Evolutionary conservation across 2,329 filamentous ascomycete species (phyloP).

Genomic region (Cephalotrichum gorgonifer): DNA sequence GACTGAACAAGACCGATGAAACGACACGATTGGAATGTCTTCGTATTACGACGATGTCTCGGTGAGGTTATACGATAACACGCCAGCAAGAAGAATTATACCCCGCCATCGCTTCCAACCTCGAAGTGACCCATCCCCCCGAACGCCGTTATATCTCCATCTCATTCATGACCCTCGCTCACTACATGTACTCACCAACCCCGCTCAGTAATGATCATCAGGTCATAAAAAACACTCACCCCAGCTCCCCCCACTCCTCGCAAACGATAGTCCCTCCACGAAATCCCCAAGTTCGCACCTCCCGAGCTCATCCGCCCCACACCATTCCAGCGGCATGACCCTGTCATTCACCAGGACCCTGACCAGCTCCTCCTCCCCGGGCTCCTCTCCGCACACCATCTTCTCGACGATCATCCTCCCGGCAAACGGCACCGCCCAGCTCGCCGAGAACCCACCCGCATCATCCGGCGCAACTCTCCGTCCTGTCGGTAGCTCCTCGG

Average conservation of each 20-base stretch:
- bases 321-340: slow-evolving; percentile 62
- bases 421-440: slow-evolving; percentile 75
- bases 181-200: background rate
- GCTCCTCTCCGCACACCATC: slow-evolving; percentile 50
- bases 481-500: slow-evolving; percentile 39
- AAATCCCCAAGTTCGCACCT: slow-evolving; percentile 62
- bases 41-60: no score
- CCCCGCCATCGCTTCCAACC: no score
- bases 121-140: no score
- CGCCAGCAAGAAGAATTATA: no score
- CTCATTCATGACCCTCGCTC: background rate
- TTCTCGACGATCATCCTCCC: slow-evolving; percentile 81
- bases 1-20: no score
- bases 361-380: slow-evolving; percentile 56
- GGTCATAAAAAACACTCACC: slow-evolving; percentile 44
- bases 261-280: slow-evolving; percentile 67
- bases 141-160: no score
- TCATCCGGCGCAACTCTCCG: slow-evolving; percentile 37
- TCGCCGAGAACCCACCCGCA: slow-evolving; percentile 60
- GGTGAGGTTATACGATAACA: no score
- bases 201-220: background rate
- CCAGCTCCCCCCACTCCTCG: slow-evolving; percentile 64
- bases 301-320: slow-evolving; percentile 58
- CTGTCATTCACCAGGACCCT: slow-evolving; percentile 76
- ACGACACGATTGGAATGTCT: no score